A percentile compares a stretch with the other conserved stretches of the same genome.
phyloP scores from a whole-genome alignment of 2,329 filamentous ascomycete genomes.

The Mollisia scopiformis region DNA sequence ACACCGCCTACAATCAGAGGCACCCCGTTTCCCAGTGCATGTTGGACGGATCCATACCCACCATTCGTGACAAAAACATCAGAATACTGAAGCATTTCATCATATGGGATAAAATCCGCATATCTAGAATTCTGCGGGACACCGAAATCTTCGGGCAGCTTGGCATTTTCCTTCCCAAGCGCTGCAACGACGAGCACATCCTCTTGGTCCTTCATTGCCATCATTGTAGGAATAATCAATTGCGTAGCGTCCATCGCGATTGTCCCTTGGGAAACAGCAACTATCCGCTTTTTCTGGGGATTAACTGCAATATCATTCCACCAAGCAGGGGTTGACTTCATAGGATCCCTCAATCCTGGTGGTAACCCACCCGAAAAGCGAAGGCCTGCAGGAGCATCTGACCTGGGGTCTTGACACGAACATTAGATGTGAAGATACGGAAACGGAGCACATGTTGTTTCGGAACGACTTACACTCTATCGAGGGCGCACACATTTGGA shows the following conservation, averaged over 20 bases:
- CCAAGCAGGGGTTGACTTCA: constrained; percentile 44
- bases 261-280: constrained; percentile 42
- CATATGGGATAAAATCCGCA: constrained; percentile 39
- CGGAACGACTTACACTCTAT: constrained; percentile 33
- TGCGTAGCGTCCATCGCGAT: constrained; percentile 34
- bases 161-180: constrained; percentile 32
- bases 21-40: constrained; percentile 35
- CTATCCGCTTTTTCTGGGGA: constrained; percentile 41
- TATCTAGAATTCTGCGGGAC: constrained; percentile 37
- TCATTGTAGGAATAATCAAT: constrained; percentile 40
- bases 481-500: constrained; percentile 38
- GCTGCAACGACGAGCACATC: constrained; percentile 41
- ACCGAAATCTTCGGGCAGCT: constrained; percentile 31
- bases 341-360: constrained; percentile 32
- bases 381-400: constrained; percentile 38
- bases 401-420: constrained; percentile 39
- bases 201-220: constrained; percentile 36
- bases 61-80: constrained; percentile 39
- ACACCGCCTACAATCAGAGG: constrained; percentile 38
- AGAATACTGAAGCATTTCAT: constrained; percentile 37
- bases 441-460: not conserved
- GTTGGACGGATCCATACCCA: constrained; percentile 39
- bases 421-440: not conserved
- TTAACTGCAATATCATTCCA: constrained; percentile 46
- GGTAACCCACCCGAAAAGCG: constrained; percentile 48